Evolutionary conservation across 495 filamentous ascomycete genomes (phyloP).

Genomic region (Neurospora tetraspora): DNA sequence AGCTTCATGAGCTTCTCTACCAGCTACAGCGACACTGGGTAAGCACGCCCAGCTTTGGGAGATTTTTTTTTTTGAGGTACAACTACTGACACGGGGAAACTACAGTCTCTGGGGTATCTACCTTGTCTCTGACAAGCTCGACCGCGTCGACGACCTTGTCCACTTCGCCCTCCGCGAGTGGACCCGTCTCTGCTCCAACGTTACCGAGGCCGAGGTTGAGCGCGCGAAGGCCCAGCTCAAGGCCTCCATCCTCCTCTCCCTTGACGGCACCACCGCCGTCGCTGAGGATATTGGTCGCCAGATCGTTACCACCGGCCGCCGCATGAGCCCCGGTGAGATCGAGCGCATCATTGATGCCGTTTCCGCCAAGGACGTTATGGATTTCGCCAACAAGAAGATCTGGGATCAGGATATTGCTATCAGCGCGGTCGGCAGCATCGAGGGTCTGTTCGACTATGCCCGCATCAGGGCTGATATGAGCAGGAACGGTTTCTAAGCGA

Average conservation of each 20-base stretch:
- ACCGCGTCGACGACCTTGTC: constrained; percentile 82
- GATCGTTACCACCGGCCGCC: constrained; percentile 91
- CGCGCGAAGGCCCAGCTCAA: constrained; percentile 99
- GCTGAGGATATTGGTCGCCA: constrained; percentile 98
- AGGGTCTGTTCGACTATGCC: constrained; percentile 85
- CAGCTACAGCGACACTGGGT: constrained; percentile 98
- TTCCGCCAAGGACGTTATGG: constrained; percentile 94
- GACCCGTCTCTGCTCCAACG: constrained; percentile 79
- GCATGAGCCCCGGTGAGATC: constrained; percentile 85
- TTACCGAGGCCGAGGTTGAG: constrained; percentile 85
- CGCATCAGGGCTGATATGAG: constrained; percentile 83
- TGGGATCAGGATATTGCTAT: constrained; percentile 97
- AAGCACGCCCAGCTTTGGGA: constrained; percentile 23
- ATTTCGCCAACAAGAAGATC: constrained; percentile 78
- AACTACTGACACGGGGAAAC: constrained; percentile 9
- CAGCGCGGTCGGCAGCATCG: constrained; percentile 82
- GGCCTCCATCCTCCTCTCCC: constrained; percentile 90
- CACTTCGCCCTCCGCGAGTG: constrained; percentile 98
- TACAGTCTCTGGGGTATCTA: constrained; percentile 97
- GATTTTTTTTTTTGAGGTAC: background rate
- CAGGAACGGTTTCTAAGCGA: constrained; percentile 48
- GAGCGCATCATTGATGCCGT: constrained; percentile 79
- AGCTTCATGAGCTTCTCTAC: constrained; percentile 99
- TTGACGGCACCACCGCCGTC: constrained; percentile 93
- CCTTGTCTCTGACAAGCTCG: constrained; percentile 83